phyloP scores from a whole-genome alignment of 129 eudicot species.

The Apium graveolens region DNA sequence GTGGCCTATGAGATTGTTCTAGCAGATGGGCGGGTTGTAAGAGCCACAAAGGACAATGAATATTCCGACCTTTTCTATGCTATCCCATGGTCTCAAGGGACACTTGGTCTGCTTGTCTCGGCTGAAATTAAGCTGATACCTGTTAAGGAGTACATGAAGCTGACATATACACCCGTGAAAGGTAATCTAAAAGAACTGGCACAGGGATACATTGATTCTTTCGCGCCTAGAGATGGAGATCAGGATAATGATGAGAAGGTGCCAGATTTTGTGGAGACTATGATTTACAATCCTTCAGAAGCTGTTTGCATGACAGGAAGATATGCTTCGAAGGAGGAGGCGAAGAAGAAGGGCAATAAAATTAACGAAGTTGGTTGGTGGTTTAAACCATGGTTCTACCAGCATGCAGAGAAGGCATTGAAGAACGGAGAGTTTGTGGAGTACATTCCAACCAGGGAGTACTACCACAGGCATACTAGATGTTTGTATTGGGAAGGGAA shows the following conservation, averaged over 20 bases:
- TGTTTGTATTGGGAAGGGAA: constrained; percentile 96
- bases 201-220: constrained; percentile 82
- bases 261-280: constrained; percentile 86
- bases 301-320: constrained; percentile 71
- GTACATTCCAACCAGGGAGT: constrained; percentile 90
- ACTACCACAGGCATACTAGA: constrained; percentile 94
- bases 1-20: constrained; percentile 92
- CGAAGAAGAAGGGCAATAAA: constrained; percentile 67
- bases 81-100: constrained; percentile 98
- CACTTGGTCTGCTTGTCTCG: constrained; percentile 82
- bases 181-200: constrained; percentile 77
- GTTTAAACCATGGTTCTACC: constrained; percentile 94
- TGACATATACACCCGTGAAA: constrained; percentile 76
- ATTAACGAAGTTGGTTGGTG: constrained; percentile 84
- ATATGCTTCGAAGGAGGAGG: constrained; percentile 72
- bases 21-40: constrained; percentile 69
- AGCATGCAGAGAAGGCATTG: constrained; percentile 75
- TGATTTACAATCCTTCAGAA: constrained; percentile 77
- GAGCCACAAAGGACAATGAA: constrained; percentile 94
- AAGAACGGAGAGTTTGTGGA: constrained; percentile 89
- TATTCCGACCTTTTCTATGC: constrained; percentile 91
- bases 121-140: constrained; percentile 96
- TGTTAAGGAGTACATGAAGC: constrained; percentile 84
- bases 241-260: constrained; percentile 68
- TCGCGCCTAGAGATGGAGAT: constrained; percentile 77